Evolutionary conservation across 768 basidiomycete genomes (phyloP).

Genomic region (Boletus rufocinnamomeus): DNA sequence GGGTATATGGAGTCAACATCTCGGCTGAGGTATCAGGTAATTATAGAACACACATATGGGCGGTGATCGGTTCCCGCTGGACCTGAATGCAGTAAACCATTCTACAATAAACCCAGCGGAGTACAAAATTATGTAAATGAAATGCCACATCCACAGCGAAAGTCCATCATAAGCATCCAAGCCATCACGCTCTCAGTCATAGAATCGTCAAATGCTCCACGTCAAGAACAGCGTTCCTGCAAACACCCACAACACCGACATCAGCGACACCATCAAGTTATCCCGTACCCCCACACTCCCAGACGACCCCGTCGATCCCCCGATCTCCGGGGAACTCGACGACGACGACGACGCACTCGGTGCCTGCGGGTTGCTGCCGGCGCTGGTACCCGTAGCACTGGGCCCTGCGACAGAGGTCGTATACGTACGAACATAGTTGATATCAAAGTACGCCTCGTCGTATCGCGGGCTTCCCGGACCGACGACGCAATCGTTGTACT

Average conservation of each 20-base stretch:
- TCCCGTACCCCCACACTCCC: not conserved
- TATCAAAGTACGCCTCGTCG: constrained; percentile 66
- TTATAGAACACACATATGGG: too few species aligned
- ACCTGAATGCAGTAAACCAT: too few species aligned
- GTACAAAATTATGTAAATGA: too few species aligned
- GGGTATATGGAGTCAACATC: too few species aligned
- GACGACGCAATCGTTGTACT: constrained; percentile 58
- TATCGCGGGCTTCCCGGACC: constrained; percentile 56
- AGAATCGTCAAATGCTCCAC: constrained; percentile 9
- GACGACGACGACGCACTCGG: not conserved
- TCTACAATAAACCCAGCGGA: too few species aligned
- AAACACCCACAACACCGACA: not conserved
- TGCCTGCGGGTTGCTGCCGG: not conserved
- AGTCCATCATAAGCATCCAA: too few species aligned
- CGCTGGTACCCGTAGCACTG: constrained; percentile 6
- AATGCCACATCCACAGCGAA: too few species aligned
- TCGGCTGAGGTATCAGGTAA: too few species aligned
- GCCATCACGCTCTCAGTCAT: too few species aligned
- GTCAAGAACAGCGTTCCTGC: constrained; percentile 1
- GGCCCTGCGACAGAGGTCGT: constrained; percentile 28
- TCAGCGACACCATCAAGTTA: not conserved
- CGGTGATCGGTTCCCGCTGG: too few species aligned
- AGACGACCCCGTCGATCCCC: not conserved
- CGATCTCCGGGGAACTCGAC: not conserved
- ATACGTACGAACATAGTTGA: constrained; percentile 66